Evolutionary conservation across 2,329 filamentous ascomycete genomes (phyloP).

Genomic region (Trichoderma atroviride): DNA sequence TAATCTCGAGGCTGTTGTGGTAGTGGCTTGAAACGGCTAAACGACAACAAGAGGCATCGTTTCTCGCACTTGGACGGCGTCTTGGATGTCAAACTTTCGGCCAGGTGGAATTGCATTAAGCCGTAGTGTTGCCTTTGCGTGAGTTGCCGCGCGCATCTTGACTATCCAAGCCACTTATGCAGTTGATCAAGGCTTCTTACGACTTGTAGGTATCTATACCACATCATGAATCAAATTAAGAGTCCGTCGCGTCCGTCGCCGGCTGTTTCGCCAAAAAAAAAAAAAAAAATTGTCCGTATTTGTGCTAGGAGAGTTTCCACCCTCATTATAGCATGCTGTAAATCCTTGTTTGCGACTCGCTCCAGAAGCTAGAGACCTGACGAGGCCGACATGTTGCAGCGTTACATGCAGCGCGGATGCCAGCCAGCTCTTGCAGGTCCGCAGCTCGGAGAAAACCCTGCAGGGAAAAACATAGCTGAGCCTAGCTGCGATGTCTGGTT

Average conservation of each 20-base stretch:
- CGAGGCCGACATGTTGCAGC: slow-evolving; percentile 21
- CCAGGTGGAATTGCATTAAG: background rate
- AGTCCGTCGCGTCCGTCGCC: background rate
- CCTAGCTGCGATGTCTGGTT: too few relatives aligned
- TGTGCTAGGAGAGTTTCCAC: background rate
- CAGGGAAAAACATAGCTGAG: background rate
- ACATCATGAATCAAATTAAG: background rate
- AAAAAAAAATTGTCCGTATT: background rate
- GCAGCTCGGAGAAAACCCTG: background rate
- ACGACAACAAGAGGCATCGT: background rate
- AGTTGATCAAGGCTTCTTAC: too few relatives aligned
- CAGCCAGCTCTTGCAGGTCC: background rate
- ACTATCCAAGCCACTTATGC: background rate
- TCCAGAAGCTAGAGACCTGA: background rate
- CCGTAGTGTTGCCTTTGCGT: background rate
- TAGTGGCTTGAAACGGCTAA: background rate
- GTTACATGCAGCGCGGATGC: slow-evolving; percentile 9
- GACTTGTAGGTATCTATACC: background rate
- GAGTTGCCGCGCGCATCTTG: background rate
- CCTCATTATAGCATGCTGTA: background rate
- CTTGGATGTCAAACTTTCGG: background rate
- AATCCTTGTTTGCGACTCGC: background rate
- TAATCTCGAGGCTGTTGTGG: background rate
- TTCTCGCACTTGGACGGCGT: background rate
- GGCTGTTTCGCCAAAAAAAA: too few relatives aligned